Conservation (phyloP, 2,329 filamentous ascomycete species). For the Ceratocystis alfenasii region DNA sequence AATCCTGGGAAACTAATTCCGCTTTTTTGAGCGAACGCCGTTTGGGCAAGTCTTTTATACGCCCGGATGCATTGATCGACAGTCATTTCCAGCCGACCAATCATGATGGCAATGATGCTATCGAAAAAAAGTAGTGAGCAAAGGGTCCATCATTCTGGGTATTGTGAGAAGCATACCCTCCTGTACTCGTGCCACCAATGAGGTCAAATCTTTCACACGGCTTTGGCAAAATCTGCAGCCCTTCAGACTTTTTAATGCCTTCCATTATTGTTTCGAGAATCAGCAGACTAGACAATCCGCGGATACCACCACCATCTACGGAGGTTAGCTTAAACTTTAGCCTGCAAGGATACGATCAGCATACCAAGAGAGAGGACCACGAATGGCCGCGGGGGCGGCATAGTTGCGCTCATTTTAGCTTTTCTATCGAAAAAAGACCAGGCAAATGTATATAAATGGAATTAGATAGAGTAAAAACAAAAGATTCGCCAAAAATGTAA, state of each 20-base stretch:
- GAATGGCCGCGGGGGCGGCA: too few relatives aligned
- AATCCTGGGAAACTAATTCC: neutral
- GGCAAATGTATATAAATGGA: too few relatives aligned
- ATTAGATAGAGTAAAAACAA: too few relatives aligned
- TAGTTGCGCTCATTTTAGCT: too few relatives aligned
- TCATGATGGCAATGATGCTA: neutral
- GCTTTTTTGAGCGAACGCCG: neutral
- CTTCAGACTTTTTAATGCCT: conserved; percentile 21
- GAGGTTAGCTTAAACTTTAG: too few relatives aligned
- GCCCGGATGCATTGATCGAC: neutral
- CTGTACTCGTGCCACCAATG: conserved; percentile 29
- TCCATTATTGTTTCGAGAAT: conserved; percentile 26
- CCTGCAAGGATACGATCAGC: too few relatives aligned
- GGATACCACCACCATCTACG: too few relatives aligned
- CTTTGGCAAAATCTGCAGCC: conserved; percentile 23
- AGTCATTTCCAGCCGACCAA: neutral
- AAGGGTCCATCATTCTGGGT: conserved; percentile 16
- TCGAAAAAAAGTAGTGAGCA: neutral
- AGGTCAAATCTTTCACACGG: conserved; percentile 28
- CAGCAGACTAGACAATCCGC: too few relatives aligned
- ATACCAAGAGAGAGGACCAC: too few relatives aligned
- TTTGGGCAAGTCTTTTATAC: neutral
- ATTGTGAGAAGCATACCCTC: conserved; percentile 23
- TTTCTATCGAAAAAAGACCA: too few relatives aligned
- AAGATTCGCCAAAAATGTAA: too few relatives aligned